Evolutionary conservation across 2,329 filamentous ascomycete genomes (phyloP).

Genomic region (Tetracladium maxilliforme): DNA sequence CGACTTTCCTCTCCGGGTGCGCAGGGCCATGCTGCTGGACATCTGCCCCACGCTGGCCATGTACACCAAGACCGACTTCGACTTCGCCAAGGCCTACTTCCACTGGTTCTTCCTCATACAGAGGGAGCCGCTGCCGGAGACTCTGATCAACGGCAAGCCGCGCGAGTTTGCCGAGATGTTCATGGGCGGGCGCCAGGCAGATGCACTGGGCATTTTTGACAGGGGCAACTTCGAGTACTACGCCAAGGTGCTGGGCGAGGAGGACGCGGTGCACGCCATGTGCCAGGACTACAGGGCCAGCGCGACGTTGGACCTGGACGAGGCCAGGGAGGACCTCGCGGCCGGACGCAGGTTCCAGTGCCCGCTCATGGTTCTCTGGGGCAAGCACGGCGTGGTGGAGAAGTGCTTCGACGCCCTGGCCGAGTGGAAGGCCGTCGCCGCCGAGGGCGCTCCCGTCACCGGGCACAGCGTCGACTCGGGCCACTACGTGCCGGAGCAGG

Average conservation of each 20-base stretch:
- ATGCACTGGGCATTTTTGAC: conserved; percentile 19
- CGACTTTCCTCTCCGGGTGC: conserved; percentile 23
- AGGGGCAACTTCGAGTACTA: conserved; percentile 23
- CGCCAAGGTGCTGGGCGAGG: conserved; percentile 17
- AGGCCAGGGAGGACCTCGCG: conserved; percentile 27
- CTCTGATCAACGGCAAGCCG: conserved; percentile 22
- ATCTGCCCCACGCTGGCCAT: conserved; percentile 40
- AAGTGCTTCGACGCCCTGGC: conserved; percentile 28
- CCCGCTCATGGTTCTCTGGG: conserved; percentile 35
- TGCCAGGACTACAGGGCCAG: conserved; percentile 41
- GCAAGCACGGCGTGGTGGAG: conserved; percentile 29
- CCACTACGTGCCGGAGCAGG: conserved; percentile 35
- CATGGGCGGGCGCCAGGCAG: conserved; percentile 22
- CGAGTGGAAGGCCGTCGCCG: conserved; percentile 34
- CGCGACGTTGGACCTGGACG: conserved; percentile 34
- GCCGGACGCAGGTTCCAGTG: conserved; percentile 25
- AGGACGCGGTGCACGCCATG: conserved; percentile 26
- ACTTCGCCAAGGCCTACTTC: conserved; percentile 33
- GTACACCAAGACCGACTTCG: conserved; percentile 25
- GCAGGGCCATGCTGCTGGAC: conserved; percentile 29
- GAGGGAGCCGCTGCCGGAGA: conserved; percentile 31
- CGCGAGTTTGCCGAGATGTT: conserved; percentile 24
- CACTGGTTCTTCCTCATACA: conserved; percentile 48
- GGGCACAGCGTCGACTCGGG: conserved; percentile 28
- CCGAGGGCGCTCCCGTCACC: conserved; percentile 16